phyloP scores from a whole-genome alignment of 1,284 basidiomycete species.

The Porogramme epimiltina region DNA sequence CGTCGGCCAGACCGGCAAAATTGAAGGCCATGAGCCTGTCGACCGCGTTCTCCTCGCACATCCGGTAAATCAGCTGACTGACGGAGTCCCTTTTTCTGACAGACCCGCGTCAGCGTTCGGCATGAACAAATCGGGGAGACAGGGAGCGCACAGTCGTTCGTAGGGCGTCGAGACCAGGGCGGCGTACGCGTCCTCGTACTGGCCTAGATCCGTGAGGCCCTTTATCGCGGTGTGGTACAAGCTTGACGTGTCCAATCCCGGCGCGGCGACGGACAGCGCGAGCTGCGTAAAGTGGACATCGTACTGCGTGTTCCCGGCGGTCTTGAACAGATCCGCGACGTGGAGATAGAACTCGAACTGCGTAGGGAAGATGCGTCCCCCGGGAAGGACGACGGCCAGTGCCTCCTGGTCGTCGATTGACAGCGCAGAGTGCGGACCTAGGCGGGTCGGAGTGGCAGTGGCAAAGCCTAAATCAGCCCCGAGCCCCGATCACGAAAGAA shows the following conservation, averaged over 20 bases:
- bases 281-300: constrained; percentile 77
- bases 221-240: constrained; percentile 83
- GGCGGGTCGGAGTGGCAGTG: constrained; percentile 6
- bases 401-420: constrained; percentile 65
- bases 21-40: constrained; percentile 82
- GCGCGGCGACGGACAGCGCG: constrained; percentile 70
- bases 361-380: constrained; percentile 54
- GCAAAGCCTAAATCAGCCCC: not conserved
- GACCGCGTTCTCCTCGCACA: constrained; percentile 90
- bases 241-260: constrained; percentile 54
- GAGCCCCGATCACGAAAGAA: constrained; percentile 1
- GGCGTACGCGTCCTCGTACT: constrained; percentile 87
- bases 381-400: constrained; percentile 64
- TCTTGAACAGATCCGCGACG: constrained; percentile 73
- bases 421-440: constrained; percentile 56
- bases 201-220: constrained; percentile 70
- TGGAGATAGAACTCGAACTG: constrained; percentile 80
- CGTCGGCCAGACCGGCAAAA: constrained; percentile 84
- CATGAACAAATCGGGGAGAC: not conserved
- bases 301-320: constrained; percentile 53
- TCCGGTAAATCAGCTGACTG: constrained; percentile 81
- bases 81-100: constrained; percentile 81
- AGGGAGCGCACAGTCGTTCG: constrained; percentile 67
- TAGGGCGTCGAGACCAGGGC: constrained; percentile 74
- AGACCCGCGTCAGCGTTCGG: not conserved